These are phyloP conservation scores for Botryotinia convoluta DNA, from an alignment of 2,329 filamentous ascomycete genomes.

Conservation along the genomic window DNA sequence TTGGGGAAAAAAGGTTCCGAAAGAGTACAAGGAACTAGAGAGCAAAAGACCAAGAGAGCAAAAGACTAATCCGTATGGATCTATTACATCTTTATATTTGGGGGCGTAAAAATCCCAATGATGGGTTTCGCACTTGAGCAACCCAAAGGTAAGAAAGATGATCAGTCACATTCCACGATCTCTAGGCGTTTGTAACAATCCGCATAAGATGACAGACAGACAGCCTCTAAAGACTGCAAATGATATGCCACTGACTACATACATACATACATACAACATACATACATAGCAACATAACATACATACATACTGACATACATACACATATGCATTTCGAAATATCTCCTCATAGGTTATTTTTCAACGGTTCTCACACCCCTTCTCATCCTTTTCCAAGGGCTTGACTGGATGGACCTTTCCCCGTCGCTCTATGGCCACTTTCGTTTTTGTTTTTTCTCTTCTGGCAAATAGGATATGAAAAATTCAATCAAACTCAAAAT, in stretches of 20 bases:
- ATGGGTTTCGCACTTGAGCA: slow-evolving; percentile 13
- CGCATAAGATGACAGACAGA: neutral
- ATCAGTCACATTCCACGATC: slow-evolving; percentile 12
- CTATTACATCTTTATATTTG: neutral
- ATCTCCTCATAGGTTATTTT: neutral
- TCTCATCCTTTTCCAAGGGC: neutral
- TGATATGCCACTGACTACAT: neutral
- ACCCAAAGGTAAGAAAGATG: neutral
- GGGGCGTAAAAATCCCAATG: slow-evolving; percentile 19
- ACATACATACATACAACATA: neutral
- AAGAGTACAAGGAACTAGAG: neutral
- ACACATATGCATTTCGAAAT: neutral
- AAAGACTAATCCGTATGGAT: neutral
- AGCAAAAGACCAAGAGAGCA: neutral
- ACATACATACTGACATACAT: neutral
- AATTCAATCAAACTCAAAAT: neutral
- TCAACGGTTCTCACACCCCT: neutral
- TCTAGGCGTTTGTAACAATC: slow-evolving; percentile 7
- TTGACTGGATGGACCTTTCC: neutral
- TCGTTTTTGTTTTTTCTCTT: neutral
- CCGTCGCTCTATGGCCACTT: neutral
- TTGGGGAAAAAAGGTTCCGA: slow-evolving; percentile 10
- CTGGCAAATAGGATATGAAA: neutral
- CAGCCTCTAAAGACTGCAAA: neutral
- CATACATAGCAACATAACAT: neutral